A percentile compares a stretch with the other conserved stretches of the same genome.
Evolutionary conservation across 768 basidiomycete species (phyloP).

Genomic region (Tricholoma bakamatsutake): DNA sequence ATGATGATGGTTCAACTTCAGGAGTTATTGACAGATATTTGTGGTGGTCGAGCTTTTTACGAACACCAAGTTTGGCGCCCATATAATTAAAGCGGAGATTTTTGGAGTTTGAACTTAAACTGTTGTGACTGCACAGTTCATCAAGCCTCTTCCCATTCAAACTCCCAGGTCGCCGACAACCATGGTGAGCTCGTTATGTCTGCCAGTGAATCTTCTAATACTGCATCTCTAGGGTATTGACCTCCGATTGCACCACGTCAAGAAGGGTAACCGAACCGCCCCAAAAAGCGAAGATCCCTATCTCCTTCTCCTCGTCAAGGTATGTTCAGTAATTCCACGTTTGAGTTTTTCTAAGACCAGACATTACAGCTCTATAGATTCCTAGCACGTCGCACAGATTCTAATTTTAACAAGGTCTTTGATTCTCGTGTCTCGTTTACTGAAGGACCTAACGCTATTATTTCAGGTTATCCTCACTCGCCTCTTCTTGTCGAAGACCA

Average conservation of each 20-base stretch:
- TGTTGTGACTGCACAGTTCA: constrained; percentile 55
- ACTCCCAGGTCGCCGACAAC: constrained; percentile 53
- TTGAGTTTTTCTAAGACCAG: neutral
- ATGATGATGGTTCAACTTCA: constrained; percentile 70
- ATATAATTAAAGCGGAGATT: constrained; percentile 34
- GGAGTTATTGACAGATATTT: constrained; percentile 42
- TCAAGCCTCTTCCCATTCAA: constrained; percentile 42
- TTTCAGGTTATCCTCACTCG: constrained; percentile 86
- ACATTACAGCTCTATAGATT: constrained; percentile 87
- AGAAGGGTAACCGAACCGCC: constrained; percentile 90
- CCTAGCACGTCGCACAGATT: constrained; percentile 94
- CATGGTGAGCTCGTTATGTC: constrained; percentile 68
- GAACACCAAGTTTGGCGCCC: constrained; percentile 14
- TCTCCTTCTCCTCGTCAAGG: constrained; percentile 96
- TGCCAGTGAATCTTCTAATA: constrained; percentile 8
- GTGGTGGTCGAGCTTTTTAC: constrained; percentile 14
- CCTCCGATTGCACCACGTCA: constrained; percentile 95
- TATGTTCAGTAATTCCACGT: constrained; percentile 26
- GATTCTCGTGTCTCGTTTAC: neutral
- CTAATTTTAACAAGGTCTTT: constrained; percentile 87
- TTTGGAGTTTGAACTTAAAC: constrained; percentile 40
- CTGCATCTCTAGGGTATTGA: constrained; percentile 78
- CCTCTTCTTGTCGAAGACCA: constrained; percentile 95
- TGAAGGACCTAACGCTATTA: constrained; percentile 17
- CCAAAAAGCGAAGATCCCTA: constrained; percentile 99